A percentile compares a stretch with the other conserved stretches of the same genome.
Conservation (phyloP, 2,329 filamentous ascomycete genomes). For the Metarhizium brunneum region DNA sequence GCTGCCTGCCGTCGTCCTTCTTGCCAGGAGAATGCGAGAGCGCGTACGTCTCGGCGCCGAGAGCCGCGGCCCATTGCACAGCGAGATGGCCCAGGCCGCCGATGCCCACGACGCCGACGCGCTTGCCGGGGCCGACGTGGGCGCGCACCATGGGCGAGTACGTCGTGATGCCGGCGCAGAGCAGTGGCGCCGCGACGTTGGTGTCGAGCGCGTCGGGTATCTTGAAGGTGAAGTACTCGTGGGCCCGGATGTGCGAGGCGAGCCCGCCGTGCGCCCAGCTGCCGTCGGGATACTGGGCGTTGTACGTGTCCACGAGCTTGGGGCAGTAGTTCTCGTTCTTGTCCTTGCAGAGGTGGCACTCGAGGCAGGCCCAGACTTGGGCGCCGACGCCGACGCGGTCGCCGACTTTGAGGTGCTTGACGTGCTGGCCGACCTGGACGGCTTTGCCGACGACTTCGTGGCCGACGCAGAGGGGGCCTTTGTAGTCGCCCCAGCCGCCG, state of each 20-base stretch:
- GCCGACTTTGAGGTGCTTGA: slow-evolving; percentile 44
- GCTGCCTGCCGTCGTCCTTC: slow-evolving; percentile 46
- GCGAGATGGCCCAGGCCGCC: slow-evolving; percentile 69
- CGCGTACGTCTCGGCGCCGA: slow-evolving; percentile 58
- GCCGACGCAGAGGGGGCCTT: slow-evolving; percentile 42
- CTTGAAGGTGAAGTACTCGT: slow-evolving; percentile 50
- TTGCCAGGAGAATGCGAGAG: slow-evolving; percentile 53
- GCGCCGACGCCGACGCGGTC: slow-evolving; percentile 58
- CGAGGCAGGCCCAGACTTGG: slow-evolving; percentile 48
- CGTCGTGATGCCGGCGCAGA: slow-evolving; percentile 70
- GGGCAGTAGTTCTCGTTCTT: slow-evolving; percentile 43
- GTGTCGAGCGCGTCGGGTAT: slow-evolving; percentile 44
- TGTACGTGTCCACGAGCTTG: slow-evolving; percentile 46
- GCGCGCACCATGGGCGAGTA: slow-evolving; percentile 61
- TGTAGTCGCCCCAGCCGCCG: slow-evolving; percentile 43
- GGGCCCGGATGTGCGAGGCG: slow-evolving; percentile 37
- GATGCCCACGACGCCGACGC: slow-evolving; percentile 62
- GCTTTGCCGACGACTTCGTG: slow-evolving; percentile 51
- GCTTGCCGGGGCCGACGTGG: slow-evolving; percentile 59
- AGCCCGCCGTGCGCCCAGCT: slow-evolving; percentile 58
- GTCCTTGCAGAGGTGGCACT: slow-evolving; percentile 36
- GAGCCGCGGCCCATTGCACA: slow-evolving; percentile 59
- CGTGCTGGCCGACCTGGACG: slow-evolving; percentile 34
- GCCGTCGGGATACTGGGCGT: slow-evolving; percentile 46
- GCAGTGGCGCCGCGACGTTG: slow-evolving; percentile 53